These are phyloP conservation scores for Piper betle DNA, from an alignment of 164 flowering plant genomes.

Conservation along the genomic window DNA sequence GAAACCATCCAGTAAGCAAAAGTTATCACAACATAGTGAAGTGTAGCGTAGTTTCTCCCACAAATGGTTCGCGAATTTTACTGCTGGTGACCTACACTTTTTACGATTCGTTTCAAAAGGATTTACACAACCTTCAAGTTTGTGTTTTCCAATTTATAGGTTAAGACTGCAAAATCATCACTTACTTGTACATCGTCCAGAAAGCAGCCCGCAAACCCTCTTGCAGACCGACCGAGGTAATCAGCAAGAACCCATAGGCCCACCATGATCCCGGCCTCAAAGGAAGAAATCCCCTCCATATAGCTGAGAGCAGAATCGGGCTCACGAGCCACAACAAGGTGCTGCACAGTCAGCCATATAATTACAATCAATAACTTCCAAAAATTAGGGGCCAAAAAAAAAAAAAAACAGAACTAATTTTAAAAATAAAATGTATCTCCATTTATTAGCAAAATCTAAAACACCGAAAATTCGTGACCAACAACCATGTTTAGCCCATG, in stretches of 20 bases:
- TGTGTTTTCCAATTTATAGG: not conserved
- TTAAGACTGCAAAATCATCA: not conserved
- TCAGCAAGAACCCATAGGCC: slow-evolving; percentile 54
- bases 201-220: slow-evolving; percentile 68
- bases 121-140: not conserved
- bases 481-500: not conserved
- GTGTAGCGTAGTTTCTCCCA: too few species aligned
- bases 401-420: too few species aligned
- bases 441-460: not conserved
- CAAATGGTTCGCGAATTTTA: too few species aligned
- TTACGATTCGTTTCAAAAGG: too few species aligned
- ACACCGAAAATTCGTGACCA: not conserved
- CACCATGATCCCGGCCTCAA: slow-evolving; percentile 54
- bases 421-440: too few species aligned
- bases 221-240: slow-evolving; percentile 72
- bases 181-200: slow-evolving; percentile 85
- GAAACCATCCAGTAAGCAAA: not conserved
- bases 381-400: too few species aligned
- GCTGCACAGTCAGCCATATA: slow-evolving; percentile 22
- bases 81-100: too few species aligned
- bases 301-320: slow-evolving; percentile 57
- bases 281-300: slow-evolving; percentile 91
- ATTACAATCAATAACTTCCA: too few species aligned
- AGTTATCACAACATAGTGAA: too few species aligned
- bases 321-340: slow-evolving; percentile 81